phyloP scores from a whole-genome alignment of 345 rosid genomes.

The Arabidopsis thaliana region TAIR10.1 NC_003070.9:10987501-10988000 shows the following conservation, averaged over 20 bases:
- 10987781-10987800: neutral
- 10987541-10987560: conserved; percentile 58
- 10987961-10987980: conserved; percentile 17
- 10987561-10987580: conserved; percentile 69
- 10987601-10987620: conserved; percentile 79
- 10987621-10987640: conserved; percentile 50
- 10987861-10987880: neutral
- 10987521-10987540: conserved; percentile 66
- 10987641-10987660: conserved; percentile 41
- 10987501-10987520: conserved; percentile 81
- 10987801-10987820: neutral
- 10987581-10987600: conserved; percentile 91
- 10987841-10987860: conserved; percentile 5
- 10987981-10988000: conserved; percentile 31
- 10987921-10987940: neutral
- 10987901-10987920: conserved; percentile 34
- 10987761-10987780: conserved; percentile 8
- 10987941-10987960: conserved; percentile 15
- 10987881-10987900: conserved; percentile 27
- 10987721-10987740: conserved; percentile 4
- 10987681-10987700: conserved; percentile 45
- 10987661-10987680: conserved; percentile 47
- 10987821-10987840: neutral
- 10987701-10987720: conserved; percentile 39
- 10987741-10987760: neutral